phyloP scores from a whole-genome alignment of 495 filamentous ascomycete species.

The Ascobolus immersus region DNA sequence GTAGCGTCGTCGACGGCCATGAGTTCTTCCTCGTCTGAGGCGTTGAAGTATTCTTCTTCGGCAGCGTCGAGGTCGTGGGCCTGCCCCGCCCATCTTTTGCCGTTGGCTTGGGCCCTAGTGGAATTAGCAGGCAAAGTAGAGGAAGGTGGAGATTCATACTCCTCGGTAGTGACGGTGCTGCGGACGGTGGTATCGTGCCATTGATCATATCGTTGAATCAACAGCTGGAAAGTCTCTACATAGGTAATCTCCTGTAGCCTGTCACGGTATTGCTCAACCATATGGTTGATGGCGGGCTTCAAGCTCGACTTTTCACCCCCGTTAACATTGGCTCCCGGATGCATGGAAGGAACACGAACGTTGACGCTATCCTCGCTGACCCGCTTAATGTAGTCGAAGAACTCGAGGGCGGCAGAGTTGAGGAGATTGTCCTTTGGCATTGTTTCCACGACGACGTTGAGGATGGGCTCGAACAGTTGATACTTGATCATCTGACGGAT shows the following conservation, averaged over 20 bases:
- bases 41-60: conserved; percentile 89
- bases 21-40: conserved; percentile 72
- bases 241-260: conserved; percentile 56
- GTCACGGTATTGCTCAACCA: conserved; percentile 74
- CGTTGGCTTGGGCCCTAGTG: conserved; percentile 30
- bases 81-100: conserved; percentile 44
- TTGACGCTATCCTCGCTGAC: conserved; percentile 4
- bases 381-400: conserved; percentile 71
- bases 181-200: conserved; percentile 11
- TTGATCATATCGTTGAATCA: conserved; percentile 61
- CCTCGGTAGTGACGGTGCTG: conserved; percentile 26
- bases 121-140: conserved; percentile 4
- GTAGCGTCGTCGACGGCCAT: no score
- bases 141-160: conserved; percentile 7
- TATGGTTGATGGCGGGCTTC: conserved; percentile 54
- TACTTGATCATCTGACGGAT: conserved; percentile 65
- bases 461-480: conserved; percentile 61
- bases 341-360: neutral
- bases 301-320: conserved; percentile 33
- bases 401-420: conserved; percentile 83
- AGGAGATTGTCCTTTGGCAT: conserved; percentile 92
- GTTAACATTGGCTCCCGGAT: neutral
- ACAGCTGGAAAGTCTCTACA: conserved; percentile 56
- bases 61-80: conserved; percentile 61
- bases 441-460: conserved; percentile 66